These are phyloP conservation scores for Medicago ruthenica DNA, from an alignment of 306 rosid genomes.

Conservation along the genomic window DNA sequence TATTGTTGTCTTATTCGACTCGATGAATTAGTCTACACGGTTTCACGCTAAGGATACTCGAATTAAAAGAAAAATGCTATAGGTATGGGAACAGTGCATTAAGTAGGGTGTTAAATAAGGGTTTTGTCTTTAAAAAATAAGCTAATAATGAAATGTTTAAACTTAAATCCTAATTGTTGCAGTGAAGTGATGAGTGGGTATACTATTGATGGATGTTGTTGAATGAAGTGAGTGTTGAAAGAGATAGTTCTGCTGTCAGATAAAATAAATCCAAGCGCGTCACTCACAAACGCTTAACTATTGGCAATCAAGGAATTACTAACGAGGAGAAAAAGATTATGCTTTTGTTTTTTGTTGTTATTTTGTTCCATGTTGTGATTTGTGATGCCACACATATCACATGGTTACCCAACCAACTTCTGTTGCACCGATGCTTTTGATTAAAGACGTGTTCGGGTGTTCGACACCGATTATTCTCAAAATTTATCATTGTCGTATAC, in stretches of 20 bases:
- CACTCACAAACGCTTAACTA: slow-evolving; percentile 30
- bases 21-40: too few relatives aligned
- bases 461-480: too few relatives aligned
- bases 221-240: slow-evolving; percentile 42
- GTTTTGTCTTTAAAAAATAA: slow-evolving; percentile 43
- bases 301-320: slow-evolving; percentile 43
- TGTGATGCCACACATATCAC: slow-evolving; percentile 30
- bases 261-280: slow-evolving; percentile 28
- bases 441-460: too few relatives aligned
- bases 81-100: slow-evolving; percentile 36
- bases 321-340: slow-evolving; percentile 31
- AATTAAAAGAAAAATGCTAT: neutral
- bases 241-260: slow-evolving; percentile 41
- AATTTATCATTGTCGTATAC: too few relatives aligned
- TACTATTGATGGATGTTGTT: slow-evolving; percentile 42
- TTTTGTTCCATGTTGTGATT: slow-evolving; percentile 28
- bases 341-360: slow-evolving; percentile 38
- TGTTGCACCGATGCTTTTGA: too few relatives aligned
- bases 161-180: slow-evolving; percentile 35
- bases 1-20: too few relatives aligned
- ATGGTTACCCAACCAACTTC: slow-evolving; percentile 7
- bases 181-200: slow-evolving; percentile 40
- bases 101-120: slow-evolving; percentile 24
- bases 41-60: too few relatives aligned
- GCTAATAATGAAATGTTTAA: slow-evolving; percentile 37